Evolutionary conservation across 1,284 basidiomycete genomes (phyloP).

Genomic region (Cryptococcus sp.): DNA sequence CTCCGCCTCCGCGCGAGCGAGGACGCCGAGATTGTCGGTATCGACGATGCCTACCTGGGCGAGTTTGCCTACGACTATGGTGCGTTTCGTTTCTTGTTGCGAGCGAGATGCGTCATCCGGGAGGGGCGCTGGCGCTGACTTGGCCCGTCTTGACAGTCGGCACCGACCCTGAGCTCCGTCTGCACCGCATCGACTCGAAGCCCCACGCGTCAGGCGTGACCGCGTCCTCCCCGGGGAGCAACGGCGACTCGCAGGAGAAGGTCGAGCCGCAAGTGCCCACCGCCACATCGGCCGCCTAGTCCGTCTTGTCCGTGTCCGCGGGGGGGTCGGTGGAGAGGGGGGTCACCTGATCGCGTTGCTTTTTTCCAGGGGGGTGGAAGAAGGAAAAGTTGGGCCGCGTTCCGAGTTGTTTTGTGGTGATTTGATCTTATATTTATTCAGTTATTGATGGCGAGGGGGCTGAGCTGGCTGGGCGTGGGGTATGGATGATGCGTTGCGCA

Average conservation of each 20-base stretch:
- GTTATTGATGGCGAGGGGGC: too few species aligned
- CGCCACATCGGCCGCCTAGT: too few species aligned
- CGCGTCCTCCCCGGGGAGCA: constrained; percentile 3
- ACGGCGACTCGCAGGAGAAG: constrained; percentile 12
- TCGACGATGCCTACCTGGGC: constrained; percentile 91
- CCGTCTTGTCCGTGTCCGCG: too few species aligned
- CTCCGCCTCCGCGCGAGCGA: constrained; percentile 73
- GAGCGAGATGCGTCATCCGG: background rate
- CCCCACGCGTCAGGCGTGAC: constrained; percentile 25
- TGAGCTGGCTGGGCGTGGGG: too few species aligned
- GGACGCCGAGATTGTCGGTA: constrained; percentile 84
- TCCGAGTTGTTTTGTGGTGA: too few species aligned
- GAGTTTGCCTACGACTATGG: constrained; percentile 93
- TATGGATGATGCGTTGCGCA: too few species aligned
- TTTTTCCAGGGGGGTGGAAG: too few species aligned
- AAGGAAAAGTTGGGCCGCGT: too few species aligned
- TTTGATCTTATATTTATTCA: too few species aligned
- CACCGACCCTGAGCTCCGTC: constrained; percentile 60
- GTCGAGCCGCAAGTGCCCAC: too few species aligned
- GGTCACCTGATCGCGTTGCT: too few species aligned
- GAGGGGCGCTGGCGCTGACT: background rate
- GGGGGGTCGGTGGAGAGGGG: too few species aligned
- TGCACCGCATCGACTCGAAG: constrained; percentile 42
- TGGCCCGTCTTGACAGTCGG: constrained; percentile 23
- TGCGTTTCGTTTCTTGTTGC: constrained; percentile 40